These are phyloP conservation scores for Salix exigua DNA, from an alignment of 345 rosid genomes.

Conservation along the genomic window DNA sequence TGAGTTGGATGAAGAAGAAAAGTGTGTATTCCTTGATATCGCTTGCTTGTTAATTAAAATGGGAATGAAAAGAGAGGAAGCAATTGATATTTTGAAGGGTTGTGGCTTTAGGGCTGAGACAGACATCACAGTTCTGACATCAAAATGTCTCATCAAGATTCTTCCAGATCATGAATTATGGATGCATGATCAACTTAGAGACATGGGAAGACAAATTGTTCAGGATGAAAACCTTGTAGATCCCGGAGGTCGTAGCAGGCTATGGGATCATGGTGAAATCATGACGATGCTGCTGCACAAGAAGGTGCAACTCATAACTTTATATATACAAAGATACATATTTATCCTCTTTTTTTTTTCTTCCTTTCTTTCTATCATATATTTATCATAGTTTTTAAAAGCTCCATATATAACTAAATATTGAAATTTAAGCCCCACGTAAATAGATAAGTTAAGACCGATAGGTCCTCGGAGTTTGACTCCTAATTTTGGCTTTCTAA, in stretches of 20 bases:
- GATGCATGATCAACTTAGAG: slow-evolving; percentile 78
- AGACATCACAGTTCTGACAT: slow-evolving; percentile 39
- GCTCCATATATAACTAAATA: too few relatives aligned
- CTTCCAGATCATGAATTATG: slow-evolving; percentile 25
- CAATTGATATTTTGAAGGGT: slow-evolving; percentile 47
- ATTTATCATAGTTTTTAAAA: too few relatives aligned
- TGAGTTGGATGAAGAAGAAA: slow-evolving; percentile 40
- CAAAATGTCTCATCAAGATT: slow-evolving; percentile 56
- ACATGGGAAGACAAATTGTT: slow-evolving; percentile 72
- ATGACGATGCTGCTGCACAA: slow-evolving; percentile 27
- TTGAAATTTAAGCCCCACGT: too few relatives aligned
- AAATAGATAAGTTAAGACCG: too few relatives aligned
- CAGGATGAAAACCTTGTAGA: slow-evolving; percentile 13
- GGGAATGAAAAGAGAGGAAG: slow-evolving; percentile 42
- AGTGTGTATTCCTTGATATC: slow-evolving; percentile 59
- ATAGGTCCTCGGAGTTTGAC: too few relatives aligned
- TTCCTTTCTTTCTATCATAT: too few relatives aligned
- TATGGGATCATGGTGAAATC: slow-evolving; percentile 61
- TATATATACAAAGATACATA: too few relatives aligned
- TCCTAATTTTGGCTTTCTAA: too few relatives aligned
- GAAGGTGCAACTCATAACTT: slow-evolving; percentile 32
- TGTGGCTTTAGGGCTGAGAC: slow-evolving; percentile 52
- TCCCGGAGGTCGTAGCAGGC: slow-evolving; percentile 52
- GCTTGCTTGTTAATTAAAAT: slow-evolving; percentile 56
- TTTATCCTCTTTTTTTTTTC: too few relatives aligned